These are phyloP conservation scores for Elsinoe necatrix DNA, from an alignment of 2,329 filamentous ascomycete genomes.

Conservation along the genomic window DNA sequence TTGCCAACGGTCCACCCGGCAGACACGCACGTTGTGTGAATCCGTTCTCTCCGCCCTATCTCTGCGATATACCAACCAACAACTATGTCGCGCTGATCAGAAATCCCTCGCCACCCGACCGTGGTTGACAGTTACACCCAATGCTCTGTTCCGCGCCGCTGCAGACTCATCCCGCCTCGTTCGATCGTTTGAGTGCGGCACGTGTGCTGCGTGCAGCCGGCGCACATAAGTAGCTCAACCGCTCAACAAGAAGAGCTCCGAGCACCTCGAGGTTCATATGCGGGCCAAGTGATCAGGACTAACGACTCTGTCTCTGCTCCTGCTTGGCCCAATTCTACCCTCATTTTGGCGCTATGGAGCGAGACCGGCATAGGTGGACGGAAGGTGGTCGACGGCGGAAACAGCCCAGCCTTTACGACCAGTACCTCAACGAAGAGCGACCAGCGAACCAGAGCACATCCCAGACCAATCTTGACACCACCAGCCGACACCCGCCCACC, in stretches of 20 bases:
- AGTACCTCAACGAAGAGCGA: slow-evolving; percentile 25
- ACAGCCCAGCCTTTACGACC: slow-evolving; percentile 28
- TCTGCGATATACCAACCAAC: not conserved
- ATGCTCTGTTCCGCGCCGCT: slow-evolving; percentile 1
- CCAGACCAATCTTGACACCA: slow-evolving; percentile 16
- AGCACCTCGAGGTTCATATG: not conserved
- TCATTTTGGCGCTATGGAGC: slow-evolving; percentile 5
- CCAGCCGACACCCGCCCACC: slow-evolving; percentile 28
- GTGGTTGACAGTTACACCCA: slow-evolving; percentile 1
- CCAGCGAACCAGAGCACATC: slow-evolving; percentile 16
- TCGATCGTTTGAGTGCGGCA: not conserved
- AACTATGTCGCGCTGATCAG: slow-evolving; percentile 9
- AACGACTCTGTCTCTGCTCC: not conserved
- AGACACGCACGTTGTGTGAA: not conserved
- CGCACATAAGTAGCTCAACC: not conserved
- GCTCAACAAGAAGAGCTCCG: not conserved
- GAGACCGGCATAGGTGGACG: slow-evolving; percentile 20
- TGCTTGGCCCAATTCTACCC: not conserved
- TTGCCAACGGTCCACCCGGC: not conserved
- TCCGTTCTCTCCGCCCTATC: not conserved
- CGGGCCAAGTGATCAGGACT: slow-evolving; percentile 10
- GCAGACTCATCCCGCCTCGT: not conserved
- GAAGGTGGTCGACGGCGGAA: slow-evolving; percentile 19
- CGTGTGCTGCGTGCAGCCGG: slow-evolving; percentile 6
- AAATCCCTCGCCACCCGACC: not conserved